Evolutionary conservation across 2,329 filamentous ascomycete genomes (phyloP).

Genomic region (Fusarium mundagurra): DNA sequence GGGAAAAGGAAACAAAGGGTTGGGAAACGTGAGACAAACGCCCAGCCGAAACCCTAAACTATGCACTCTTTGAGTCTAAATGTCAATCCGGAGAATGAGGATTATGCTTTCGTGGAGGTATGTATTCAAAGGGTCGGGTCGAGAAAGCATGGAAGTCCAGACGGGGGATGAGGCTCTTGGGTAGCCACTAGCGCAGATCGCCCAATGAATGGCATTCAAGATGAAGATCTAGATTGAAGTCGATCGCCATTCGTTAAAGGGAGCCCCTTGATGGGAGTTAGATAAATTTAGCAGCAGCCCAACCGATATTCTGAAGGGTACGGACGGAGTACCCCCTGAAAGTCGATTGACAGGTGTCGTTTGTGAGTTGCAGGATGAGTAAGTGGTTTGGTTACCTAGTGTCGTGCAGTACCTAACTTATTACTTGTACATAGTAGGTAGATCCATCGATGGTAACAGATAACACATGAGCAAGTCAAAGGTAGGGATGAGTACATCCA

Average conservation of each 20-base stretch:
- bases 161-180: slow-evolving; percentile 17
- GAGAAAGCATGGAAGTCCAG: background rate
- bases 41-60: background rate
- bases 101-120: slow-evolving; percentile 27
- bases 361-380: background rate
- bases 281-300: slow-evolving; percentile 8
- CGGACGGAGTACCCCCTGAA: too few relatives aligned
- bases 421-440: background rate
- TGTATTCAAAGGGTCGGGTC: slow-evolving; percentile 4
- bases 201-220: slow-evolving; percentile 15
- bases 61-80: background rate
- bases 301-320: background rate
- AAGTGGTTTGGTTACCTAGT: background rate
- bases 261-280: background rate
- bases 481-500: background rate
- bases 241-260: slow-evolving; percentile 22
- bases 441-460: background rate
- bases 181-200: slow-evolving; percentile 14
- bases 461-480: background rate
- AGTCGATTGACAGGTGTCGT: slow-evolving; percentile 20
- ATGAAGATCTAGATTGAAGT: slow-evolving; percentile 20
- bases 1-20: background rate
- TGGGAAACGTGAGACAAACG: slow-evolving; percentile 7
- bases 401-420: background rate
- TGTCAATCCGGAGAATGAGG: background rate